phyloP scores from a whole-genome alignment of 164 flowering plant genomes.

The Brasenia schreberi region DNA sequence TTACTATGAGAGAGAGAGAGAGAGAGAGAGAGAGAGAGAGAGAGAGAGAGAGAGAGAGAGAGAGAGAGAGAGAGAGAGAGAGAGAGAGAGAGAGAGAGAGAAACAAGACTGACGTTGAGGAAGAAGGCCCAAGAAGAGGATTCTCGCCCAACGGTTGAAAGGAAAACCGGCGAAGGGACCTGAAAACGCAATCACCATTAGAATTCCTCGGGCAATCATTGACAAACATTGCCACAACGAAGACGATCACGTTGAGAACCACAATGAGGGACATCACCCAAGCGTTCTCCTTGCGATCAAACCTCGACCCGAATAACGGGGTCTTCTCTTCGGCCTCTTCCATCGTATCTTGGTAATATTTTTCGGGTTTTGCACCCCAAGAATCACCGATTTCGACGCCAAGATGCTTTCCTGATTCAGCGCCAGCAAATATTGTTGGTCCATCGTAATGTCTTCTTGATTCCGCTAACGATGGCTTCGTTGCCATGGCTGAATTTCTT shows the following conservation, averaged over 20 bases:
- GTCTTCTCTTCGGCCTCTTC: conserved; percentile 5
- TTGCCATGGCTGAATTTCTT: no score
- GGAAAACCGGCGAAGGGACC: conserved; percentile 38
- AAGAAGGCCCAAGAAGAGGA: conserved; percentile 68
- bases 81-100: background rate
- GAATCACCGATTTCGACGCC: background rate
- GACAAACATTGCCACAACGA: conserved; percentile 43
- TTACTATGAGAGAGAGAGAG: background rate
- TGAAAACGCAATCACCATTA: conserved; percentile 37
- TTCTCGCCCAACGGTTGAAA: conserved; percentile 69
- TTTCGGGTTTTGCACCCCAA: background rate
- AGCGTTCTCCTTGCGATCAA: conserved; percentile 28
- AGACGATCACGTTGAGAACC: conserved; percentile 34
- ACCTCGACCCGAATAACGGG: conserved; percentile 29
- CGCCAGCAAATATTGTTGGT: background rate
- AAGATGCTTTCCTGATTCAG: background rate
- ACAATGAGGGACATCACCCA: conserved; percentile 57
- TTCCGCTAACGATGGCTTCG: no score
- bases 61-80: conserved; percentile 40
- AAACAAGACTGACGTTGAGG: conserved; percentile 42
- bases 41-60: conserved; percentile 24
- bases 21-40: background rate
- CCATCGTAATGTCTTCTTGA: background rate
- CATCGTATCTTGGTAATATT: background rate
- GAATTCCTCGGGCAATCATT: conserved; percentile 51